Evolutionary conservation across 2,329 filamentous ascomycete species (phyloP).

Genomic region (Coniosporium tulheliwenetii): DNA sequence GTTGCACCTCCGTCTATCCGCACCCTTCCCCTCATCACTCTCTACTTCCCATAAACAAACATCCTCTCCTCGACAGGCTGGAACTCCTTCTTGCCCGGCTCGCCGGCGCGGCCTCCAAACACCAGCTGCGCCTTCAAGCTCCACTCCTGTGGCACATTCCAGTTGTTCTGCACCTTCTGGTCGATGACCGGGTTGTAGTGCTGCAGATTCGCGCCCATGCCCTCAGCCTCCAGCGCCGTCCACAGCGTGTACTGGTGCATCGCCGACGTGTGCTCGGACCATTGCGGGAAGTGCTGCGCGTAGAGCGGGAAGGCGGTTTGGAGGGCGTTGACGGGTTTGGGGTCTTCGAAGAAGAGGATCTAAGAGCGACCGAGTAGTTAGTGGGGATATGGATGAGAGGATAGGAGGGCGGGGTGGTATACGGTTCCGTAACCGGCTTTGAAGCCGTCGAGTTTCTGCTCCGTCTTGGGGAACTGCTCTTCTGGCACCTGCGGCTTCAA

Average conservation of each 20-base stretch:
- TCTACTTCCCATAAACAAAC: conserved; percentile 1
- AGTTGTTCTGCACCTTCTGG: conserved; percentile 2
- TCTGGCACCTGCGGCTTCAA: conserved; percentile 54
- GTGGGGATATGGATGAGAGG: background rate
- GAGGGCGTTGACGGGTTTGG: conserved; percentile 46
- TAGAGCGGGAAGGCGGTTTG: conserved; percentile 57
- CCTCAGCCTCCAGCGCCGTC: conserved; percentile 14
- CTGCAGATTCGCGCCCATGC: conserved; percentile 14
- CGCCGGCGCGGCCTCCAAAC: conserved; percentile 2
- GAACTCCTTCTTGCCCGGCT: conserved; percentile 2
- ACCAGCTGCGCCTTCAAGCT: conserved; percentile 2
- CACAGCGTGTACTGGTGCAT: conserved; percentile 59
- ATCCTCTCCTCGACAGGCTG: conserved; percentile 3
- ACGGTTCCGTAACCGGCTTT: conserved; percentile 61
- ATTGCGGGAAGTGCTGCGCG: conserved; percentile 64
- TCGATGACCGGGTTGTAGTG: conserved; percentile 12
- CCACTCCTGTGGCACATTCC: conserved; percentile 3
- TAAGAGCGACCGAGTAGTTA: conserved; percentile 10
- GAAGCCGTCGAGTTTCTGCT: conserved; percentile 41
- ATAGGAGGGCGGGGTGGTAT: conserved; percentile 13
- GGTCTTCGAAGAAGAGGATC: conserved; percentile 79
- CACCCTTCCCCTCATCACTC: too few relatives aligned
- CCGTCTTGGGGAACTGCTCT: conserved; percentile 43
- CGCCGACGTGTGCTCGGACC: conserved; percentile 60
- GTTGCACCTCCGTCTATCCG: too few relatives aligned